Evolutionary conservation across 73 alveolate genomes (phyloP), one percentile per base, ranked within the genome.

Genomic region (Diophrys sp.): DNA sequence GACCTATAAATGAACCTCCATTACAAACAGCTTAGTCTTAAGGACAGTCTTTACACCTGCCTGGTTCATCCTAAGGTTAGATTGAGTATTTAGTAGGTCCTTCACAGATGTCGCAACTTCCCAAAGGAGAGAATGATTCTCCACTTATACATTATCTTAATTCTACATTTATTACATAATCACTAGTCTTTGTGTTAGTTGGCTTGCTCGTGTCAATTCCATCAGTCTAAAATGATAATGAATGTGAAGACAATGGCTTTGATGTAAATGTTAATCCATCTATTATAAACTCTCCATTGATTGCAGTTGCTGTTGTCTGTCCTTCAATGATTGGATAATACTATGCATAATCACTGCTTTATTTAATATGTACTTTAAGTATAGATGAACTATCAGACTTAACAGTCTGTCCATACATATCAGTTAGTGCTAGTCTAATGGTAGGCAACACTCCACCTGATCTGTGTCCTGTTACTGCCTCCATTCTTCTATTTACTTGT

Each of bases 141-240:
- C 89, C 89, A 2, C 69, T 33, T 14, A 56, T 69, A 33, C 88
- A 79, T 32, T 34, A 69, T 32, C 88, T 79, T 14, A 79, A 30
- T 14, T n/a, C 68, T 24, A 79, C 0, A 1, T 18, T 44, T 44
- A 5, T 18, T 44, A 11, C n/a, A 27, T 79, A 73, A 14, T 24
- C 57, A 5, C 5, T 23, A 62, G 5, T 11, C 8, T 56, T 75
- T 31, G 32, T 26, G 33, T 82, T 82, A 1, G 79, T 1, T 2
- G 90, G 90, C 74, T 74, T 74, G 23, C 74, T 57, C 0, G 34
- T 1, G 30, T 82, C 90, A 24, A 82, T 82, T 14, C 85, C 84
- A 28, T 29, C 66, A 2, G 81, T 33, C 72, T 8, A 26, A 23
- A 75, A 75, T 0, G 69, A 18, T 26, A 80, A 11, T 25, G 56